These are phyloP conservation scores for Amoeboaphelidium protococcarum DNA, from an alignment of 371 early-diverging fungal genomes.

Conservation along the genomic window DNA sequence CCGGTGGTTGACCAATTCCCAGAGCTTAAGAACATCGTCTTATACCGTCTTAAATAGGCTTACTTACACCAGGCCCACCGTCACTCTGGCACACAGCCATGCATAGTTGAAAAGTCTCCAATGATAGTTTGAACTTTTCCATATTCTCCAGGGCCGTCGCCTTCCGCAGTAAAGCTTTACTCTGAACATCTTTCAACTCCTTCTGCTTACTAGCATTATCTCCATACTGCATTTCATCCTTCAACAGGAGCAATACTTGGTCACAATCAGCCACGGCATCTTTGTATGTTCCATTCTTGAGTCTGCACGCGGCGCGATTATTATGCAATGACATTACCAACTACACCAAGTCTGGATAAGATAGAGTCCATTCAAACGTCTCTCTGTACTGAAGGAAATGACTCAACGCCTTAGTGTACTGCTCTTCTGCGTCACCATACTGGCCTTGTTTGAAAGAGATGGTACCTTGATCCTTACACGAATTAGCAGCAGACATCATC, in stretches of 20 bases:
- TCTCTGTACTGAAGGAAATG: conserved; percentile 26
- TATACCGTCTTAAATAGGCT: too few species aligned
- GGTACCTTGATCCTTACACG: conserved; percentile 37
- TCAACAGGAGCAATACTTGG: conserved; percentile 13
- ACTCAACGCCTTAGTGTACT: conserved; percentile 38
- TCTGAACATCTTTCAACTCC: conserved; percentile 22
- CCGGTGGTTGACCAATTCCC: too few species aligned
- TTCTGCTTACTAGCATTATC: conserved; percentile 7
- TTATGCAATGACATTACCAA: conserved; percentile 41
- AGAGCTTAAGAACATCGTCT: too few species aligned
- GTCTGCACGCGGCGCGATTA: conserved; percentile 58
- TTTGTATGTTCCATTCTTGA: conserved; percentile 60
- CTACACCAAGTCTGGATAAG: too few species aligned
- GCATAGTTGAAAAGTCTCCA: too few species aligned
- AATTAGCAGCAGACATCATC: too few species aligned
- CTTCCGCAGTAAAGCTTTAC: conserved; percentile 38
- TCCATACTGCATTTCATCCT: conserved; percentile 2
- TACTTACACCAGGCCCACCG: too few species aligned
- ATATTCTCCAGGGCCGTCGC: conserved; percentile 50
- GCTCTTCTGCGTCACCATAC: conserved; percentile 43
- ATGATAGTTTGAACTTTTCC: conserved; percentile 50
- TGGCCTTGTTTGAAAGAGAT: conserved; percentile 61
- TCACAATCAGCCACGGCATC: conserved; percentile 26
- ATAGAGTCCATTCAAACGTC: too few species aligned
- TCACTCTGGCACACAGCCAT: too few species aligned